Percentiles rank a stretch among this genome's conserved stretches.
These are phyloP conservation scores for Chlamydomonas incerta DNA, from an alignment of 139 green algal species.

Conservation along the genomic window DNA sequence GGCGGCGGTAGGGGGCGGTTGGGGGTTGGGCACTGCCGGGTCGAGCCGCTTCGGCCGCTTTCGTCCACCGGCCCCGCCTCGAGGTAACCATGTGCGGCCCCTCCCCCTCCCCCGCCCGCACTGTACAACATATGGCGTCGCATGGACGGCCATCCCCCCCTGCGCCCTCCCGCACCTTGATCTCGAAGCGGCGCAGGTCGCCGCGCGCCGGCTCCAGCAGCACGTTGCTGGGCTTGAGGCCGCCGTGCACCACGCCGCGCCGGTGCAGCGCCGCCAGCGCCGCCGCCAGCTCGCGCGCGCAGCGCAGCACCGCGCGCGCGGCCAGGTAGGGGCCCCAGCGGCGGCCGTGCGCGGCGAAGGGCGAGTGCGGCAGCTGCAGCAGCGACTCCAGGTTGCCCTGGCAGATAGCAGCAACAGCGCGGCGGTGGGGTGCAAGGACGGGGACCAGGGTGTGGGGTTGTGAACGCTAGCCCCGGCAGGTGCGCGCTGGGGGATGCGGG, in stretches of 20 bases:
- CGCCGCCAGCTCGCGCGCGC: conserved; percentile 45
- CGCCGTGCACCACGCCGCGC: conserved; percentile 68
- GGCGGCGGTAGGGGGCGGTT: too few species aligned
- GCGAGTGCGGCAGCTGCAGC: not conserved
- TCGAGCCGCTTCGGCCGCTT: too few species aligned
- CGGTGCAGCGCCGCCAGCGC: conserved; percentile 67
- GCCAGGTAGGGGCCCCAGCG: conserved; percentile 3
- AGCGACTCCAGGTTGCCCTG: conserved; percentile 19
- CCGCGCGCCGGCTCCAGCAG: conserved; percentile 53
- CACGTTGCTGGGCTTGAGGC: conserved; percentile 81
- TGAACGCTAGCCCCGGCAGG: too few species aligned
- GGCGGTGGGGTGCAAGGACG: not conserved
- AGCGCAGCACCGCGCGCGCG: conserved; percentile 3
- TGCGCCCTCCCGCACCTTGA: not conserved
- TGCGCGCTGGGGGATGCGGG: too few species aligned
- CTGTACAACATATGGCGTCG: too few species aligned
- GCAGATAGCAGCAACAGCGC: too few species aligned
- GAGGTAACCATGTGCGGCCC: too few species aligned
- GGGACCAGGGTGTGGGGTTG: too few species aligned
- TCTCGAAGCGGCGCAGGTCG: conserved; percentile 32
- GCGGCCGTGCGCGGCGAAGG: not conserved
- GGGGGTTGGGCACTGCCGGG: too few species aligned
- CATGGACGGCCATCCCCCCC: too few species aligned
- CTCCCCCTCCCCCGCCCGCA: too few species aligned
- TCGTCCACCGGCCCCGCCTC: too few species aligned